These are phyloP conservation scores for Yamadazyma taylorii DNA, from an alignment of 1,139 yeast species.

Conservation along the genomic window DNA sequence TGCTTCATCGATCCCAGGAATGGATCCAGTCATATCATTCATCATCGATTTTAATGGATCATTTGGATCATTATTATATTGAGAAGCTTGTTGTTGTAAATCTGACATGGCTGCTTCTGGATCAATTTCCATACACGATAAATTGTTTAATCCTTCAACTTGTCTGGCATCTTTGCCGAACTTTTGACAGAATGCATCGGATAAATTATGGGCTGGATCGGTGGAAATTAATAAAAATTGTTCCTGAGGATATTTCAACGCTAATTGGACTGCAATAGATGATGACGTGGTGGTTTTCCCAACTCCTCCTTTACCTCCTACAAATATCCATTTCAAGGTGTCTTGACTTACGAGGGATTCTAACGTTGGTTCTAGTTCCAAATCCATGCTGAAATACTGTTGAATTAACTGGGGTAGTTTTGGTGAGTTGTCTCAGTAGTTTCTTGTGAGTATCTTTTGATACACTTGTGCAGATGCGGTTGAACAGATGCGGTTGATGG, in stretches of 20 bases:
- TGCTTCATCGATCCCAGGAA: conserved; percentile 98
- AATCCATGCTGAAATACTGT: conserved; percentile 43
- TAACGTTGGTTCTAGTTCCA: conserved; percentile 64
- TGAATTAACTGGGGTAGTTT: no score
- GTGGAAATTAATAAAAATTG: conserved; percentile 89
- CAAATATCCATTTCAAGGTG: conserved; percentile 91
- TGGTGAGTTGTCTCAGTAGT: no score
- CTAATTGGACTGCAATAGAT: conserved; percentile 88
- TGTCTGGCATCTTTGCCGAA: conserved; percentile 95
- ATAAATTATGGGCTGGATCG: conserved; percentile 96
- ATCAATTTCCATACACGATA: conserved; percentile 97
- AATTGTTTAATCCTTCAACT: conserved; percentile 83
- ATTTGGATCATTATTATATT: conserved; percentile 56
- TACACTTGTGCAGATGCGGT: background rate
- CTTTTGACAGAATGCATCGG: conserved; percentile 97
- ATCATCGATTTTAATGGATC: conserved; percentile 69
- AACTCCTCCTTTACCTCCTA: conserved; percentile 99
- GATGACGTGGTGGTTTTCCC: conserved; percentile 98
- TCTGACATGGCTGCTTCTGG: conserved; percentile 94
- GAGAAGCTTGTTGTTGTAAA: conserved; percentile 62
- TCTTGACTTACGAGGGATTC: conserved; percentile 64
- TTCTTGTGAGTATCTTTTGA: background rate
- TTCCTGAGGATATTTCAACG: conserved; percentile 75
- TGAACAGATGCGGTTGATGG: background rate
- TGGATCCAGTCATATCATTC: conserved; percentile 91